phyloP scores from a whole-genome alignment of 345 rosid species.

The Psidium guajava region DNA sequence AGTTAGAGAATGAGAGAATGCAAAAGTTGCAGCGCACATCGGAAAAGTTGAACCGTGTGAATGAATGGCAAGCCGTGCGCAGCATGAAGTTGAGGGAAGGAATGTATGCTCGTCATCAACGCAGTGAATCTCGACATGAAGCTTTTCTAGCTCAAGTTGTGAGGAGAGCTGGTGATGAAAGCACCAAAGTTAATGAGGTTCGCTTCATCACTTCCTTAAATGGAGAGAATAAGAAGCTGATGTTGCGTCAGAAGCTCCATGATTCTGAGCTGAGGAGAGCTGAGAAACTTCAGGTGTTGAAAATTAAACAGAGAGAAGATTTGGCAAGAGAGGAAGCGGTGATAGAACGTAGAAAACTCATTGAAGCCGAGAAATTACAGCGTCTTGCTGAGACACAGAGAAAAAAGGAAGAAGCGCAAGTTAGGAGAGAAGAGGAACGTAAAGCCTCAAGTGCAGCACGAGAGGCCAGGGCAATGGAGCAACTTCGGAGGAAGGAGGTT shows the following conservation, averaged over 20 bases:
- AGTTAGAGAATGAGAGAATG: constrained; percentile 66
- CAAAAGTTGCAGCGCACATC: constrained; percentile 72
- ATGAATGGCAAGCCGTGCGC: constrained; percentile 76
- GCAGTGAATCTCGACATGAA: constrained; percentile 69
- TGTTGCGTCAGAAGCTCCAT: constrained; percentile 63
- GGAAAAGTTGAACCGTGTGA: constrained; percentile 60
- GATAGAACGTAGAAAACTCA: constrained; percentile 58
- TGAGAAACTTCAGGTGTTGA: constrained; percentile 59
- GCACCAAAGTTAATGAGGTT: constrained; percentile 77
- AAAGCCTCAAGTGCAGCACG: constrained; percentile 76
- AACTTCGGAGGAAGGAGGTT: constrained; percentile 62
- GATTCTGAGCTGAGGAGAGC: constrained; percentile 76
- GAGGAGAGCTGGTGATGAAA: constrained; percentile 82
- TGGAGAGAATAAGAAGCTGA: constrained; percentile 71
- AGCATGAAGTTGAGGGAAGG: constrained; percentile 62
- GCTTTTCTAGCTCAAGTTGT: constrained; percentile 71
- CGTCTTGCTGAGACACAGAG: constrained; percentile 71
- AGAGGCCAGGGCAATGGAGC: constrained; percentile 64
- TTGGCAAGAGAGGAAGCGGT: constrained; percentile 78
- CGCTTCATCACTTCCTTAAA: constrained; percentile 75
- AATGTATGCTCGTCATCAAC: constrained; percentile 71
- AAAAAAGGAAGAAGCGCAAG: constrained; percentile 75
- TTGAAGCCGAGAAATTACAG: constrained; percentile 76
- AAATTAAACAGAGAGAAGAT: constrained; percentile 63
- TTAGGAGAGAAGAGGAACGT: constrained; percentile 79